Base-by-base conservation (phyloP, 2,329 filamentous ascomycete genomes). In the Ascochyta fabae region DNA sequence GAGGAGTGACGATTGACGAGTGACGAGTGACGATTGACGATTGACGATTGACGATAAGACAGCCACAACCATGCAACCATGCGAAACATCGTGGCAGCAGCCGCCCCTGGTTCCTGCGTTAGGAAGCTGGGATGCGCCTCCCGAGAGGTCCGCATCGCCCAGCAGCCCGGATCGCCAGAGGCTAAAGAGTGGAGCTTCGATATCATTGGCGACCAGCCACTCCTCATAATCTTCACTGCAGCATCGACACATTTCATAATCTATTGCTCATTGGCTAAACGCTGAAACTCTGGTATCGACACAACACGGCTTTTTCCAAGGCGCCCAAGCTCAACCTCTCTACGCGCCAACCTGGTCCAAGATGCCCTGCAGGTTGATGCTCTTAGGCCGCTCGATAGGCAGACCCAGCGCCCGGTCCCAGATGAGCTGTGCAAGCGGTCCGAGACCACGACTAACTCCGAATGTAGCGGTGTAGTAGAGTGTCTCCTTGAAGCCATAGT, bases 311-410 rank as follows among this genome's bases (percentile, higher is more conserved):
- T 31, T 26, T 26, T 23, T 46, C 40, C 24, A 8, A 15, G 22
- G n/a, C 27, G 49, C 42, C 42, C 26, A 52, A 45, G 49, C 49
- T 45, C 27, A 19, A 35, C n/a, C 42, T 36, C 23, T 38, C 51
- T 66, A 70, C 27, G 62, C 69, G 50, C 75, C 66, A 42, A 79
- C 77, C 65, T 79, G 76, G 66, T 93, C 89, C 65, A 96, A 80
- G 65, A 99, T 80, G 10, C 94, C 94, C 76, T 91, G 84, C 52
- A 99, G 82, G 79, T 96, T 95, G 75, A 98, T 96, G 78, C 91
- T 96, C 90, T 99, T 99, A 45, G 95, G 95, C 60, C 94, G 84
- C 86, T 99, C 95, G 71, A 99, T 99, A 10, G 95, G 95, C 73
- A 98, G 81, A 49, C 95, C 95, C 60, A 99, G 79, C 15, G 93